phyloP scores from a whole-genome alignment of 192 early-diverging fungal species.

The Backusella mclennaniae region DNA sequence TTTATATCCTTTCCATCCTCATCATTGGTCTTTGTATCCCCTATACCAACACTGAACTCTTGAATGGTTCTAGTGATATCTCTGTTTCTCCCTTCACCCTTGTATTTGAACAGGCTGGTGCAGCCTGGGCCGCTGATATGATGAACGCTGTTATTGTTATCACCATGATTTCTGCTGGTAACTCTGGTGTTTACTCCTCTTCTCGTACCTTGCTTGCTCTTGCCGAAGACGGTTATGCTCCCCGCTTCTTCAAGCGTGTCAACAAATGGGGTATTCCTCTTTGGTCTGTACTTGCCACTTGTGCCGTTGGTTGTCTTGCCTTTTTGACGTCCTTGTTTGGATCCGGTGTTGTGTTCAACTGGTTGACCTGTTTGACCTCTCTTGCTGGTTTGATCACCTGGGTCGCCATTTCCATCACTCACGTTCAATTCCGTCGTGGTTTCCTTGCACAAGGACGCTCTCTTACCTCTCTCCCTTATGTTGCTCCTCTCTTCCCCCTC shows the following conservation, averaged over 20 bases:
- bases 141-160: constrained; percentile 73
- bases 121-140: constrained; percentile 53
- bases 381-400: constrained; percentile 81
- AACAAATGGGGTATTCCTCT: constrained; percentile 70
- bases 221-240: constrained; percentile 74
- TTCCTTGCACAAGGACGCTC: constrained; percentile 63
- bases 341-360: constrained; percentile 66
- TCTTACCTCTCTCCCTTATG: constrained; percentile 66
- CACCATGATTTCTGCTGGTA: constrained; percentile 71
- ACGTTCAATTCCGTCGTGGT: constrained; percentile 80
- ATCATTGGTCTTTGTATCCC: constrained; percentile 84
- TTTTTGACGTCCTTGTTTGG: constrained; percentile 59
- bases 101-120: constrained; percentile 61
- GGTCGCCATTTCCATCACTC: constrained; percentile 76
- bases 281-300: constrained; percentile 56
- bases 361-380: constrained; percentile 61
- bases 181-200: constrained; percentile 84
- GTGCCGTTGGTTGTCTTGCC: constrained; percentile 57
- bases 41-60: constrained; percentile 56
- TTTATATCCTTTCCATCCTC: constrained; percentile 80
- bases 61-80: constrained; percentile 50
- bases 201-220: constrained; percentile 74
- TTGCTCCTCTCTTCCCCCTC: constrained; percentile 70
- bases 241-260: constrained; percentile 56
- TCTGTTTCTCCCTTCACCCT: constrained; percentile 65